Evolutionary conservation across 2,329 filamentous ascomycete genomes (phyloP), one percentile per base, ranked within the genome.

Genomic region (Phialocephala sp.): DNA sequence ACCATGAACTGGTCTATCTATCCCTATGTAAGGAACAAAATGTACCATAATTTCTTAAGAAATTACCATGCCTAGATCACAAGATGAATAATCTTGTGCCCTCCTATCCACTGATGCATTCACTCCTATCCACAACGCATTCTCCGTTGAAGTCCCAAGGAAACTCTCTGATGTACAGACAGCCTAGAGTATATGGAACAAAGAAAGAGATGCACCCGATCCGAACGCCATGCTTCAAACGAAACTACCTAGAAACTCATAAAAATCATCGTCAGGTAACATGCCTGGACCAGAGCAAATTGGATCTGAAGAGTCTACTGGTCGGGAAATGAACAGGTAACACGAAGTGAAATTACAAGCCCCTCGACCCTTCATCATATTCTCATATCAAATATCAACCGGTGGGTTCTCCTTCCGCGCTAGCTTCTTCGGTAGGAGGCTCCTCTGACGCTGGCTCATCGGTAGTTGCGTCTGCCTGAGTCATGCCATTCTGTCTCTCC

Each of bases 401-500:
- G 24, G 12, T 35, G 24, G 12, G 2, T 35, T 35, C 24, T 12
- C 50, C 58, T 35, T 62, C 60, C 15, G 32, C 58, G 14, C 18
- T 57, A 4, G 27, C 60, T 3, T 64, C 65, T n/a, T 62, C 61
- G 5, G 24, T 32, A n/a, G 37, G 6, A 11, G 27, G 32, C 18
- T 61, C 37, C 18, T 61, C 65, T 22, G 60, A 57, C 2, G 52
- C 62, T 8, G 55, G 45, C 41, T 65, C 62, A 41, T 60, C 67
- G 15, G 62, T 66, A 12, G 68, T 27, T 24, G 70, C 69, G 68
- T 75, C 73, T 8, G 72, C 73, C 52, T 72, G 69, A 8, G 72
- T 73, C 72, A 75, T 74, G 8, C 87, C 87, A 71, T 90, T 89
- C 80, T 85, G 83, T 50, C 86, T 80, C 72, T 89, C 87, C 88